Base-by-base conservation (phyloP, 1,284 basidiomycete species). In the Trichosporon sp. region DNA sequence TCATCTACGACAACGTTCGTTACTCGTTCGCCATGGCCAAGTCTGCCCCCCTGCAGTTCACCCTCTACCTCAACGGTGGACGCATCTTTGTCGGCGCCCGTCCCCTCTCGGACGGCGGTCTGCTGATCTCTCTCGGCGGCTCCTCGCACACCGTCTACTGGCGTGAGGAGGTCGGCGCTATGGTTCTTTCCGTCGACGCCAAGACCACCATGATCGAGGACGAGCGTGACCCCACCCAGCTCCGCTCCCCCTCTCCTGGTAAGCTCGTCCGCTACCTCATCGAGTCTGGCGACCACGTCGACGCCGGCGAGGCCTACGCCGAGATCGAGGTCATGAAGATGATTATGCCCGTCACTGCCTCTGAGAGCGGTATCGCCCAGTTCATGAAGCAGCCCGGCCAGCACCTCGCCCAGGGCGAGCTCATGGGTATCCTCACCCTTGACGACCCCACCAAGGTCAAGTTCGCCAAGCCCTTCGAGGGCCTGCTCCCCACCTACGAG, bases 281-380 rank as follows among this genome's bases (percentile, higher is more conserved):
- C 73, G 96, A 99, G 78, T 96, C 92, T 70, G 97, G 97, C 23
- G 96, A 98, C 74, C 97, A 99, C 82, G 88, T 99, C 84, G 91
- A 92, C 72, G 92, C 95, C 72, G 96, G 97, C 35, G 94, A 98
- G 75, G 90, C 93, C 69, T 99, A 98, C 81, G 97, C 97, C 67
- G 97, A 99, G 83, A 98, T 99, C 68, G 97, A 99, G 88, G 95
- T 97, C 75, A 97, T 97, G 95, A 98, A 98, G 86, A 98, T 98
- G 95, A 95, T 95, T 84, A 96, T 98, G 95, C 93, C 94, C 15
- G 89, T 99, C 70, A 90, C 94, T 68, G 94, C 95, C n/a, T 88
- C 91, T 3, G 97, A 99, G 83, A 93, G 96, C 81, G 97, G 97
- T 81, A 88, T 92, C 62, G 90, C 93, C n/a, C 93, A 95, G 79